A percentile compares a stretch with the other conserved stretches of the same genome.
Evolutionary conservation across 805 yeast species (phyloP).

Genomic region (Candida lessepsii): DNA sequence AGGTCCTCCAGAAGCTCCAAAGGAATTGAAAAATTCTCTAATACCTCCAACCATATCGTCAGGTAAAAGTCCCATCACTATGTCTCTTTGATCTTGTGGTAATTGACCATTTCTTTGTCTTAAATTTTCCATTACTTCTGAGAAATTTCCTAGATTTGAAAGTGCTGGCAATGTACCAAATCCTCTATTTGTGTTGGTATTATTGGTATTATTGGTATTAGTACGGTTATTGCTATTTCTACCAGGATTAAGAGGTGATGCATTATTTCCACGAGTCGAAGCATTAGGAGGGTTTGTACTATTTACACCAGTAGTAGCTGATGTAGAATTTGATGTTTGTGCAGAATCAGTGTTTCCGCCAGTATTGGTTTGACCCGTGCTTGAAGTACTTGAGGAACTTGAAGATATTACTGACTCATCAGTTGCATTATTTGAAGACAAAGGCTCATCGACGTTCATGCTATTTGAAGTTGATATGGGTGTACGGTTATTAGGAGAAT

Average conservation of each 20-base stretch:
- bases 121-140: constrained; percentile 1
- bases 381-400: too few relatives aligned
- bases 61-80: constrained; percentile 17
- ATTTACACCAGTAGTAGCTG: constrained; percentile 15
- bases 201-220: not conserved
- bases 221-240: not conserved
- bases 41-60: constrained; percentile 13
- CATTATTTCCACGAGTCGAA: not conserved
- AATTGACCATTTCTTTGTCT: not conserved
- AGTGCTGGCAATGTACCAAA: not conserved
- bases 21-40: constrained; percentile 13
- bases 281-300: constrained; percentile 15
- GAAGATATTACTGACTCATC: too few relatives aligned
- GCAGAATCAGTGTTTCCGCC: too few relatives aligned
- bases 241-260: not conserved
- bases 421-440: too few relatives aligned
- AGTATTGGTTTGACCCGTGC: too few relatives aligned
- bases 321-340: constrained; percentile 8
- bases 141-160: not conserved
- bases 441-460: constrained; percentile 1
- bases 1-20: constrained; percentile 13
- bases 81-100: constrained; percentile 9
- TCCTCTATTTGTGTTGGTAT: not conserved
- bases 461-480: not conserved
- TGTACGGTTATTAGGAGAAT: not conserved